Percentiles rank a stretch among this genome's conserved stretches.
These are phyloP conservation scores for Ilex aquifolium DNA, from an alignment of 257 asterid species.

Conservation along the genomic window DNA sequence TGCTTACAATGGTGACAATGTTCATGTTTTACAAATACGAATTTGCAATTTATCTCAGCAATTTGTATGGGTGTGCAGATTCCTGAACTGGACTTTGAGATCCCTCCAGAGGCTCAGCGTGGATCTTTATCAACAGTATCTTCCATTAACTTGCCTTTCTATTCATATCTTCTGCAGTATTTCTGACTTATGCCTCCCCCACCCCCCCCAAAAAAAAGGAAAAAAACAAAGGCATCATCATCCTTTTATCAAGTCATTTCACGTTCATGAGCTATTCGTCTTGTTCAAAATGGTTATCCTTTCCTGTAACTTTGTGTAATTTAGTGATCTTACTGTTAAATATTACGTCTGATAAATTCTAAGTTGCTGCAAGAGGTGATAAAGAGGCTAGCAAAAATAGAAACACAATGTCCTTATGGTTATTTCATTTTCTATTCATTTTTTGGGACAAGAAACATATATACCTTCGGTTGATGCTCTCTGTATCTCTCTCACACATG, in stretches of 20 bases:
- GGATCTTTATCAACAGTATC: constrained; percentile 92
- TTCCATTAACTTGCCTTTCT: not conserved
- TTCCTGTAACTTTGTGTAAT: not conserved
- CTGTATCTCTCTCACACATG: no score
- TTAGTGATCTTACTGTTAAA: no score
- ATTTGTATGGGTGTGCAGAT: constrained; percentile 48
- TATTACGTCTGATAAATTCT: no score
- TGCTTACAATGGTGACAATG: no score
- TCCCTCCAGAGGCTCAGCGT: constrained; percentile 96
- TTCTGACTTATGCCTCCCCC: not conserved
- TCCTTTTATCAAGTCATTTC: not conserved
- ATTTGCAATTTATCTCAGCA: constrained; percentile 1
- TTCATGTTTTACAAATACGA: not conserved
- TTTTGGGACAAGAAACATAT: no score
- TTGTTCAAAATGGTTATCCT: not conserved
- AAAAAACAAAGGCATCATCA: no score
- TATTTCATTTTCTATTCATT: no score
- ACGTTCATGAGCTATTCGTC: not conserved
- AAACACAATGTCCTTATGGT: no score
- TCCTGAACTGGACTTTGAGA: constrained; percentile 90
- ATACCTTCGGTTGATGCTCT: no score
- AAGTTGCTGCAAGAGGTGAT: no score
- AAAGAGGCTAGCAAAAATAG: no score
- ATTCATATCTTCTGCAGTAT: not conserved
- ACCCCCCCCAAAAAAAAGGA: no score